Evolutionary conservation across 352 stramenopile genomes (phyloP).

Genomic region (Phytophthora melonis): DNA sequence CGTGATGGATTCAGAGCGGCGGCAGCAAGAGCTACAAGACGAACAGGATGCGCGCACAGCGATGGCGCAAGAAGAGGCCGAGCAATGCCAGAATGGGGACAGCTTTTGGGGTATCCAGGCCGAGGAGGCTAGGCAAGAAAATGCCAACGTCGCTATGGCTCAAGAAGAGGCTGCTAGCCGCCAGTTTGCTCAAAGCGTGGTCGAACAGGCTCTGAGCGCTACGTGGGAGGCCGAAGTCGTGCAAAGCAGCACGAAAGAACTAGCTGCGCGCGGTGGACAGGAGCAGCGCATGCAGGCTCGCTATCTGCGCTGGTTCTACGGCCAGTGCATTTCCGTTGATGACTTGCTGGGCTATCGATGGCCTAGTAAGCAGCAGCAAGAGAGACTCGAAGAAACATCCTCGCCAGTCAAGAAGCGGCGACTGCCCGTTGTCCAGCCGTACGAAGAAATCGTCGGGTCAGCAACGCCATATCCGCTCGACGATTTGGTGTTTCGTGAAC

Average conservation of each 20-base stretch:
- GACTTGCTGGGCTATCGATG: conserved; percentile 65
- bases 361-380: conserved; percentile 49
- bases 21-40: conserved; percentile 32
- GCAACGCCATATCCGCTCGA: conserved; percentile 54
- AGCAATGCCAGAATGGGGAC: conserved; percentile 59
- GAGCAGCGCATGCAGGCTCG: conserved; percentile 55
- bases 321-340: conserved; percentile 60
- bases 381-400: conserved; percentile 9
- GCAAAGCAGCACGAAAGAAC: conserved; percentile 10
- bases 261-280: conserved; percentile 29
- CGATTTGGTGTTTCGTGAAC: conserved; percentile 59
- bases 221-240: conserved; percentile 50
- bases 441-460: conserved; percentile 3
- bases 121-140: conserved; percentile 49
- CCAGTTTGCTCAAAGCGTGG: conserved; percentile 36
- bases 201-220: conserved; percentile 38
- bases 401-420: conserved; percentile 18
- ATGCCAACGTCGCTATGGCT: conserved; percentile 45
- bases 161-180: conserved; percentile 51
- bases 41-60: conserved; percentile 42
- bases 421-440: not conserved
- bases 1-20: conserved; percentile 24
- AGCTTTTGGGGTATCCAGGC: conserved; percentile 73
- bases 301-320: conserved; percentile 77
- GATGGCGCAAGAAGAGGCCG: conserved; percentile 49